Evolutionary conservation across 352 stramenopile species (phyloP).

Genomic region (Peronospora tabacina): DNA sequence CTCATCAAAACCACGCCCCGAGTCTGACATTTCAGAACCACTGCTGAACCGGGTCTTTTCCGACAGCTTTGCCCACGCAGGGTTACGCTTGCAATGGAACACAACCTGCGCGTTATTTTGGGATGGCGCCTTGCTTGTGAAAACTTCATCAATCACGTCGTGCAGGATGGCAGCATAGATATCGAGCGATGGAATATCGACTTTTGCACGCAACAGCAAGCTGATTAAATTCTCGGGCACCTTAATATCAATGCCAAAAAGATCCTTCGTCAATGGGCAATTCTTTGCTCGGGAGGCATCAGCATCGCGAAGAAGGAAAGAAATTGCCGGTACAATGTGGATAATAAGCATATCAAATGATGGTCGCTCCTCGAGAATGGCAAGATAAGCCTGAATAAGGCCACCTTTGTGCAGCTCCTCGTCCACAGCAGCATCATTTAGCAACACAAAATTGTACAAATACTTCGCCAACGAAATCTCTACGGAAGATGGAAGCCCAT

Average conservation of each 20-base stretch:
- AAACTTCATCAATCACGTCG: slow-evolving; percentile 69
- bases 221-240: slow-evolving; percentile 46
- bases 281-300: slow-evolving; percentile 55
- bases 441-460: slow-evolving; percentile 61
- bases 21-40: slow-evolving; percentile 29
- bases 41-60: slow-evolving; percentile 36
- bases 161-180: slow-evolving; percentile 75
- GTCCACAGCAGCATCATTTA: slow-evolving; percentile 59
- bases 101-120: slow-evolving; percentile 66
- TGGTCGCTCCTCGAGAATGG: slow-evolving; percentile 52
- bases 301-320: slow-evolving; percentile 69
- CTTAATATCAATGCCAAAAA: slow-evolving; percentile 52
- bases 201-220: slow-evolving; percentile 49
- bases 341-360: slow-evolving; percentile 85
- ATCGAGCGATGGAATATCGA: slow-evolving; percentile 53
- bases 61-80: slow-evolving; percentile 55
- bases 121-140: slow-evolving; percentile 46
- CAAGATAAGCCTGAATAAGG: slow-evolving; percentile 62
- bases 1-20: slow-evolving; percentile 29
- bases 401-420: slow-evolving; percentile 50
- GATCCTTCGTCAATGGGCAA: slow-evolving; percentile 62
- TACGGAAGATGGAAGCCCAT: slow-evolving; percentile 58
- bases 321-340: slow-evolving; percentile 69
- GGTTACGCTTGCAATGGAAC: slow-evolving; percentile 59
- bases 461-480: slow-evolving; percentile 81